These are phyloP conservation scores for Epichloe scottii DNA, from an alignment of 2,329 filamentous ascomycete genomes.

Conservation along the genomic window DNA sequence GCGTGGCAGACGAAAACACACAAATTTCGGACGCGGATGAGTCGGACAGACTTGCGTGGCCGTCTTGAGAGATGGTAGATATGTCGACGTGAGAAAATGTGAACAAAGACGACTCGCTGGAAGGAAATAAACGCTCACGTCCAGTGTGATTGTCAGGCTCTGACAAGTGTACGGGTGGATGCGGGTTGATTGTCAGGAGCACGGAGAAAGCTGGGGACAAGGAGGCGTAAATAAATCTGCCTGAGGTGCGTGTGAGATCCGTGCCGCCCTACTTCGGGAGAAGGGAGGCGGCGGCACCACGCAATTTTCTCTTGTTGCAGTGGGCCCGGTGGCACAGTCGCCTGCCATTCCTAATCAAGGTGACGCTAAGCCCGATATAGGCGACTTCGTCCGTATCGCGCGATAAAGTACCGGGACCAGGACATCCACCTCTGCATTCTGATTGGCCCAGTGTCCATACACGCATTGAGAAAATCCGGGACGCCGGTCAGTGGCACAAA, in stretches of 20 bases:
- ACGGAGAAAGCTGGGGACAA: background rate
- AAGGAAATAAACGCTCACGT: too few species aligned
- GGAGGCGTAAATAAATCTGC: constrained; percentile 5
- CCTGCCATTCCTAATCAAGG: constrained; percentile 4
- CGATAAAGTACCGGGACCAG: constrained; percentile 10
- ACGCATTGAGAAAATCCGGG: too few species aligned
- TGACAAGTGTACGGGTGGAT: background rate
- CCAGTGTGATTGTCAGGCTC: too few species aligned
- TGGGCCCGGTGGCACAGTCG: background rate
- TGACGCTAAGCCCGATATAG: constrained; percentile 1
- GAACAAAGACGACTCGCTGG: too few species aligned
- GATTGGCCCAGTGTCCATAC: constrained; percentile 4
- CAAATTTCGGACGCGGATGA: too few species aligned
- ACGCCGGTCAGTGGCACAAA: too few species aligned
- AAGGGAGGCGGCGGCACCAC: background rate
- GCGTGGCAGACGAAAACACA: too few species aligned
- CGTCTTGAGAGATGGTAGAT: too few species aligned
- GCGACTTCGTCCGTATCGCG: background rate
- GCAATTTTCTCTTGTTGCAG: background rate
- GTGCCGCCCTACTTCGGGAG: background rate
- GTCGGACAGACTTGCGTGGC: too few species aligned
- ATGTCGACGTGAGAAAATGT: too few species aligned
- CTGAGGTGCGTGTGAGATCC: constrained; percentile 2
- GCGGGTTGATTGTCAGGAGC: background rate
- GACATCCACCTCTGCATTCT: background rate